These are phyloP conservation scores for Tolypocladium nubicola DNA, from an alignment of 2,329 filamentous ascomycete species.

Conservation along the genomic window DNA sequence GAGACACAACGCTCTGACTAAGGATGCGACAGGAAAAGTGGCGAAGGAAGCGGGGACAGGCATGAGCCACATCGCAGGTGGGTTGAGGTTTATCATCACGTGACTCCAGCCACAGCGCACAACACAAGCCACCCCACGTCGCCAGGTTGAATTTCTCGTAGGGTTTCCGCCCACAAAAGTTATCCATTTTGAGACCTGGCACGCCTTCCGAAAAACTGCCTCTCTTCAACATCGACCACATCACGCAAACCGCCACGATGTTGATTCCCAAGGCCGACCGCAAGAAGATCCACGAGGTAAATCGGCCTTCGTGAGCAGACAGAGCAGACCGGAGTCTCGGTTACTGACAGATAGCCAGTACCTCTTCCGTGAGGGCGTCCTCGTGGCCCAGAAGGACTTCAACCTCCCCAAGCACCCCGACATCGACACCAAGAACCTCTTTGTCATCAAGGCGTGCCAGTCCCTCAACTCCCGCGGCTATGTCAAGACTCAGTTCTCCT, in stretches of 20 bases:
- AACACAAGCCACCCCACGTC: conserved; percentile 20
- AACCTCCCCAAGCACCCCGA: conserved; percentile 96
- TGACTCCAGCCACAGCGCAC: conserved; percentile 17
- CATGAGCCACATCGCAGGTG: neutral
- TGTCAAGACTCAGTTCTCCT: conserved; percentile 99
- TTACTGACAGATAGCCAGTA: conserved; percentile 44
- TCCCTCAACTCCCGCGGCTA: conserved; percentile 96
- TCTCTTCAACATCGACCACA: conserved; percentile 39
- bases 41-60: neutral
- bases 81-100: conserved; percentile 15
- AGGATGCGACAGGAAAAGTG: neutral
- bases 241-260: conserved; percentile 54
- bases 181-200: conserved; percentile 31
- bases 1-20: neutral
- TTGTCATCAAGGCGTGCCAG: conserved; percentile 97
- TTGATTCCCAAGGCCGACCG: conserved; percentile 99
- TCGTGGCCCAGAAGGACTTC: conserved; percentile 99
- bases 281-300: conserved; percentile 96
- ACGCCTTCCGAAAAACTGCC: conserved; percentile 26
- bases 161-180: conserved; percentile 36
- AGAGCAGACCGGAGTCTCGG: conserved; percentile 1
- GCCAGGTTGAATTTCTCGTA: conserved; percentile 25
- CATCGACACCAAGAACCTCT: conserved; percentile 99
- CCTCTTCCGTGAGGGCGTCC: conserved; percentile 88
- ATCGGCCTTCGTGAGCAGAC: conserved; percentile 6